Base-by-base conservation (phyloP, 352 stramenopile species). In the Globisporangium sylvaticum region DNA sequence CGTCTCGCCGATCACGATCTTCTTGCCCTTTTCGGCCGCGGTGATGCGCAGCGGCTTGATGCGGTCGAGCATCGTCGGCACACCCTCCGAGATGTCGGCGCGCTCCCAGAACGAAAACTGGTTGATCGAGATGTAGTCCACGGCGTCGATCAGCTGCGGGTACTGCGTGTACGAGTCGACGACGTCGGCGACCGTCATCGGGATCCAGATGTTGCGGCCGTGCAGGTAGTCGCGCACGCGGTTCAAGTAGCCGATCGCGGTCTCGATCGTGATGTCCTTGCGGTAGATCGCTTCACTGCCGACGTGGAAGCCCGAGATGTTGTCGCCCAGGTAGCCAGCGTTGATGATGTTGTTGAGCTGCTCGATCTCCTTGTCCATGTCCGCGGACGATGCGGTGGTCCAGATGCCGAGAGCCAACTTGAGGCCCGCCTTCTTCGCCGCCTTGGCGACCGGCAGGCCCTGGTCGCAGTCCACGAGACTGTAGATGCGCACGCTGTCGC, bases 91-190 rank as follows among this genome's bases (percentile, higher is more conserved):
- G 15, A 84, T 64, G 48, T 88, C 73, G 6, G 60, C 64, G 5
- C 64, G 57, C 53, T 92, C 84, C 86, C 86, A 94, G 69, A 89
- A 89, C 14, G 82, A 84, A 59, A 94, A 94, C 69, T 94, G 80
- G 75, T 92, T 94, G 42, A 90, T 76, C 22, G 79, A 87, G 22
- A 91, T 66, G 61, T 82, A 81, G 62, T 94, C 86, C 2, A 91
- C 82, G 0, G 79, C 82, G 22, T 89, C 70, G 27, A 91, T 62
- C 1, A 94, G 66, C 48, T 81, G 29, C 31, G 66, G 78, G 61
- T 92, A 84, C n/a, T 66, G 62, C 56, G 87, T 77, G 74, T 91
- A 94, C 27, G 81, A 75, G 69, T 91, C 81, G 24, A 92, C 78
- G 25, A 88, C 74, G 62, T 94, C 84, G 15, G 86, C 80, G 66